phyloP scores from a whole-genome alignment of 106 monocot species.

The Narthecium ossifragum region DNA sequence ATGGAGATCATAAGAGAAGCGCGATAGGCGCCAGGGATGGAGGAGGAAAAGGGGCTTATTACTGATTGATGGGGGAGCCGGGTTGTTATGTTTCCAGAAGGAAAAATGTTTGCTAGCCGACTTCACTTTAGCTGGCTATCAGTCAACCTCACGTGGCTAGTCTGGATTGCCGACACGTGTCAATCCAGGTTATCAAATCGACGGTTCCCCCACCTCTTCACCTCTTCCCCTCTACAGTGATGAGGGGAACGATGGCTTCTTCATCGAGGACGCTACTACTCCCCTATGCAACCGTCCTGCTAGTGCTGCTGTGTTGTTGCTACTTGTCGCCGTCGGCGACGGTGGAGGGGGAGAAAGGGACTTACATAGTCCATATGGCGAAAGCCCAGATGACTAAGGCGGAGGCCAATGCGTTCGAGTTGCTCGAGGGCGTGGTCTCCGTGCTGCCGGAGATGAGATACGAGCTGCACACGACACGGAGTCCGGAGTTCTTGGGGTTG shows the following conservation, averaged over 20 bases:
- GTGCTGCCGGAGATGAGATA: constrained; percentile 66
- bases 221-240: too few relatives aligned
- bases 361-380: constrained; percentile 87
- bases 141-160: too few relatives aligned
- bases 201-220: too few relatives aligned
- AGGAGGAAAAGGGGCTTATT: not conserved
- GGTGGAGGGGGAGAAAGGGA: constrained; percentile 7
- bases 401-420: constrained; percentile 26
- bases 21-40: not conserved
- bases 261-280: too few relatives aligned
- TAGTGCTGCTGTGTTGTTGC: not conserved
- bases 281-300: too few relatives aligned
- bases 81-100: too few relatives aligned
- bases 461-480: constrained; percentile 55
- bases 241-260: too few relatives aligned
- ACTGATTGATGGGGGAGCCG: not conserved
- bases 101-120: too few relatives aligned
- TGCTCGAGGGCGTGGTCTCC: constrained; percentile 39
- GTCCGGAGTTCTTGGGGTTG: constrained; percentile 77
- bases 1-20: constrained; percentile 3
- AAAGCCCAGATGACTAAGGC: constrained; percentile 71
- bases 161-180: too few relatives aligned
- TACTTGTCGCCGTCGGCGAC: not conserved
- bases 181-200: too few relatives aligned
- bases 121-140: too few relatives aligned